Evolutionary conservation across 768 basidiomycete species (phyloP).

Genomic region (Goffeauzyma gilvescens): DNA sequence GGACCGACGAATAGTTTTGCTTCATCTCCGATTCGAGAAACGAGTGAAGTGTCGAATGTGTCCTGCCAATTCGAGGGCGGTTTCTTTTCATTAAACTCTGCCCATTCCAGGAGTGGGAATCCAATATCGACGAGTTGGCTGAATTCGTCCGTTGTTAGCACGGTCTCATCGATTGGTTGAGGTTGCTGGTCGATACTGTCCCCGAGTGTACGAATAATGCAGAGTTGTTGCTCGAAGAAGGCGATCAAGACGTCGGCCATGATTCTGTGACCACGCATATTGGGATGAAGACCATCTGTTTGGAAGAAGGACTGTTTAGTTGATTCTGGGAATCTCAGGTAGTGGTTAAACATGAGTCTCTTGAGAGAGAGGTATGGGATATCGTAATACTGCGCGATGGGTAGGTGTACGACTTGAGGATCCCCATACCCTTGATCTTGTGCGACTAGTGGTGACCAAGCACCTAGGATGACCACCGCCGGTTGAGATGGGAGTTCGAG

Average conservation of each 20-base stretch:
- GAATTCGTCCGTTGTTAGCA: constrained; percentile 14
- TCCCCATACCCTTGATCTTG: constrained; percentile 28
- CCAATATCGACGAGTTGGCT: constrained; percentile 14
- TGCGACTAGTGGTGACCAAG: constrained; percentile 25
- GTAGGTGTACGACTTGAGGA: constrained; percentile 28
- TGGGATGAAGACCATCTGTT: constrained; percentile 24
- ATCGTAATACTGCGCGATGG: constrained; percentile 27
- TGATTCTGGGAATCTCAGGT: constrained; percentile 22
- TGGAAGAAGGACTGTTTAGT: constrained; percentile 22
- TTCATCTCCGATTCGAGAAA: constrained; percentile 13
- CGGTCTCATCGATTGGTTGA: constrained; percentile 10
- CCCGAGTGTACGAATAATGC: constrained; percentile 22
- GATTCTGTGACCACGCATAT: constrained; percentile 26
- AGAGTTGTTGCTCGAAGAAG: constrained; percentile 27
- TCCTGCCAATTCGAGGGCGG: constrained; percentile 20
- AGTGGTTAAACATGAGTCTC: constrained; percentile 24
- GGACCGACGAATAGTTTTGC: constrained; percentile 17
- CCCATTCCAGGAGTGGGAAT: constrained; percentile 22
- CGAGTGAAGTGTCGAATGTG: constrained; percentile 17
- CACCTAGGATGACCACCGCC: constrained; percentile 26
- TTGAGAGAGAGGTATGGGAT: constrained; percentile 28
- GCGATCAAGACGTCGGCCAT: constrained; percentile 24
- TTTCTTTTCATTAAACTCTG: too few relatives aligned
- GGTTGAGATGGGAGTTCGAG: constrained; percentile 23
- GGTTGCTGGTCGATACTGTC: constrained; percentile 16